Percentiles rank a stretch among this genome's conserved stretches.
Conservation (phyloP, 352 stramenopile species). For the Thraustochytrium striatum region DNA sequence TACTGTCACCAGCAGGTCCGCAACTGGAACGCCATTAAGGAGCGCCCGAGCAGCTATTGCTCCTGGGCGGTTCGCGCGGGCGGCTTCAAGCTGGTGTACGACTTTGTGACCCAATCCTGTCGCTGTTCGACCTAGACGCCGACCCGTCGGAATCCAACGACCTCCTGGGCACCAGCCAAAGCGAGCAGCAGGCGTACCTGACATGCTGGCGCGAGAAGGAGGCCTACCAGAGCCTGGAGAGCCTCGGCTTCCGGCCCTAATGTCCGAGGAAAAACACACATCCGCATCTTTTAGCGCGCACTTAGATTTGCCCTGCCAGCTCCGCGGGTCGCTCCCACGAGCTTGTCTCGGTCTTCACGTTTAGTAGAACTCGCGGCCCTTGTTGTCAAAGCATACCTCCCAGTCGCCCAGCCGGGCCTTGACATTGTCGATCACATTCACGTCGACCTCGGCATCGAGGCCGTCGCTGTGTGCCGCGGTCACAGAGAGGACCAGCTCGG, state of each 20-base stretch:
- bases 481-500: neutral
- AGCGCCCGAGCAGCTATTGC: neutral
- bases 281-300: too few species aligned
- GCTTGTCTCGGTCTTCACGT: too few species aligned
- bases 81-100: slow-evolving; percentile 19
- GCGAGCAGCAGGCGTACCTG: too few species aligned
- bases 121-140: neutral
- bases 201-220: too few species aligned
- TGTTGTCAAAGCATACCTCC: slow-evolving; percentile 31
- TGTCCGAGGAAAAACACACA: too few species aligned
- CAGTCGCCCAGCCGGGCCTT: slow-evolving; percentile 9
- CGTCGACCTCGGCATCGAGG: neutral
- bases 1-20: slow-evolving; percentile 27
- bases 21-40: slow-evolving; percentile 26
- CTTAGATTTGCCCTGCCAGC: too few species aligned
- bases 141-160: slow-evolving; percentile 31
- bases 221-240: too few species aligned
- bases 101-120: neutral
- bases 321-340: too few species aligned
- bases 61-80: slow-evolving; percentile 6
- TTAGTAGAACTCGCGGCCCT: slow-evolving; percentile 38
- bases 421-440: neutral
- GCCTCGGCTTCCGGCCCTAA: too few species aligned
- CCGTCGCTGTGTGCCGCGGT: neutral
- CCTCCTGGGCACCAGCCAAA: neutral